phyloP scores from a whole-genome alignment of 2,329 filamentous ascomycete genomes.

The Dactylellina haptotyla region DNA sequence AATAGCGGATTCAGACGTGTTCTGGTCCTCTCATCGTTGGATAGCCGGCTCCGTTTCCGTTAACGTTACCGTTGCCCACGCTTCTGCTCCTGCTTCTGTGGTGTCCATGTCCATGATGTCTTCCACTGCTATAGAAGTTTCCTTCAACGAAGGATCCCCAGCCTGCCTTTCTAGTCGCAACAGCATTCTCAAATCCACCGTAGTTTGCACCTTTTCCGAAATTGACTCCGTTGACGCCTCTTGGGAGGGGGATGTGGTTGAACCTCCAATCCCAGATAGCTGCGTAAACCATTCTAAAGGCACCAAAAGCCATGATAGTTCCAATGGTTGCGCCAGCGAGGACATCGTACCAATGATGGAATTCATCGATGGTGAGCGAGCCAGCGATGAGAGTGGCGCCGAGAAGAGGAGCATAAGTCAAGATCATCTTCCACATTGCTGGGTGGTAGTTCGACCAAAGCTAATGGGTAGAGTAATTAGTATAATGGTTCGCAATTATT shows the following conservation, averaged over 20 bases:
- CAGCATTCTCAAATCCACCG: constrained; percentile 66
- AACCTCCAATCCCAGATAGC: constrained; percentile 75
- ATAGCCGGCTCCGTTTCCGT: neutral
- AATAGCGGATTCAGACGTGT: neutral
- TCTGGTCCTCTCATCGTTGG: constrained; percentile 15
- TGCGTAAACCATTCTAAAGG: constrained; percentile 75
- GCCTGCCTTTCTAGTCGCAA: constrained; percentile 70
- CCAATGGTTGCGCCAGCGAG: constrained; percentile 74
- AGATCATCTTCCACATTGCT: constrained; percentile 77
- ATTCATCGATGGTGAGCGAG: constrained; percentile 76
- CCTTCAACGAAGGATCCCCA: constrained; percentile 65
- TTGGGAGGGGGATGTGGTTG: constrained; percentile 73
- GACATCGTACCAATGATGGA: constrained; percentile 81
- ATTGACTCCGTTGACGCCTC: constrained; percentile 63
- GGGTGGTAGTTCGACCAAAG: constrained; percentile 75
- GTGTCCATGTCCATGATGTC: constrained; percentile 21
- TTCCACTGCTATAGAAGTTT: neutral
- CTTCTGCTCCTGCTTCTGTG: constrained; percentile 35
- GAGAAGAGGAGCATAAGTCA: constrained; percentile 73
- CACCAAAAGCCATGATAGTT: constrained; percentile 71
- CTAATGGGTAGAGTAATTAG: constrained; percentile 1
- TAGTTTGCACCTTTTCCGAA: constrained; percentile 66
- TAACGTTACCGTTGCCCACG: constrained; percentile 20
- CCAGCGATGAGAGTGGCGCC: constrained; percentile 75
- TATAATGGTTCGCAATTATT: too few species aligned